phyloP scores from a whole-genome alignment of 371 early-diverging fungal species.

The Dinochytrium kinnereticum region DNA sequence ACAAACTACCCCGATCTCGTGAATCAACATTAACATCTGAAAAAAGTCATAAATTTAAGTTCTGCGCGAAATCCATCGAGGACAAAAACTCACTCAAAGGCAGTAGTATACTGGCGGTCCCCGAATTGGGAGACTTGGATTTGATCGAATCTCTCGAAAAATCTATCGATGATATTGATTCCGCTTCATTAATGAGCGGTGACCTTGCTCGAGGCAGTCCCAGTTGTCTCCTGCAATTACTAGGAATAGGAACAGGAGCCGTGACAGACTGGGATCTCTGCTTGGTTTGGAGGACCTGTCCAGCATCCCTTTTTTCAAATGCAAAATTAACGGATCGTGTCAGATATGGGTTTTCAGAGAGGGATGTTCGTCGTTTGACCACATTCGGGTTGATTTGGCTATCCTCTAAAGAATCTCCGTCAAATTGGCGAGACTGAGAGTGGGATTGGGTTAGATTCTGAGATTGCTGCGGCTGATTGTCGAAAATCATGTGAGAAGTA shows the following conservation, averaged over 20 bases:
- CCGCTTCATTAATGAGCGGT: not conserved
- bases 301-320: not conserved
- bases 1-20: not conserved
- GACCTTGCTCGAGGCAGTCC: not conserved
- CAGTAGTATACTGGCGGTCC: no score
- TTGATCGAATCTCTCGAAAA: not conserved
- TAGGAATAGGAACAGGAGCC: not conserved
- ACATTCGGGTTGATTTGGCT: no score
- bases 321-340: not conserved
- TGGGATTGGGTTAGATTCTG: no score
- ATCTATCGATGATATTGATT: not conserved
- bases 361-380: constrained; percentile 9
- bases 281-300: not conserved
- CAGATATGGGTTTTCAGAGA: constrained; percentile 7
- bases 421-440: no score
- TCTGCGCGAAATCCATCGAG: no score
- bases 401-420: no score
- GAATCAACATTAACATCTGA: not conserved
- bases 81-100: no score
- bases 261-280: not conserved
- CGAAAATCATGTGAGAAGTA: no score
- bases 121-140: not conserved
- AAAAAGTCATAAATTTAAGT: not conserved
- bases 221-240: not conserved
- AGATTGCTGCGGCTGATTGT: no score